Conservation (phyloP, 2,329 filamentous ascomycete genomes). For the Penicillium sp. region DNA sequence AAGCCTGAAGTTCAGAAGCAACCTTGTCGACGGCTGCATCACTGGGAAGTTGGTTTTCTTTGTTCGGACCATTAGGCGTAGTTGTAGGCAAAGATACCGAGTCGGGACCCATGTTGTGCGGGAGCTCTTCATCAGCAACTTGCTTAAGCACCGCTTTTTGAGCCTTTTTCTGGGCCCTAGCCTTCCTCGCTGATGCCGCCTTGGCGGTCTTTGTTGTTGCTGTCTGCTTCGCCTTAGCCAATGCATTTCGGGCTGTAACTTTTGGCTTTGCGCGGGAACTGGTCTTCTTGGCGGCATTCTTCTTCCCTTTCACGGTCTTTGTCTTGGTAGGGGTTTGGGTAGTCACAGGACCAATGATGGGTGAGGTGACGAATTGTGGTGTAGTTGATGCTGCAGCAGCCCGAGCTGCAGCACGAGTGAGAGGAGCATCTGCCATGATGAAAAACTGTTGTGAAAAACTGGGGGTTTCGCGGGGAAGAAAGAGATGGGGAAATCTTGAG, state of each 20-base stretch:
- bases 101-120: conserved; percentile 54
- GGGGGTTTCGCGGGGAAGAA: not conserved
- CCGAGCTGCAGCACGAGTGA: not conserved
- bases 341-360: not conserved
- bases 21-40: not conserved
- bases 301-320: conserved; percentile 1
- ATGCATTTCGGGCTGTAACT: not conserved
- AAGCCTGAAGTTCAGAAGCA: not conserved
- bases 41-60: conserved; percentile 5
- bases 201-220: not conserved
- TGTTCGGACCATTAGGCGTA: not conserved
- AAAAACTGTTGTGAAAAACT: not conserved
- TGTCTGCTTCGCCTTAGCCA: not conserved
- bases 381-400: not conserved
- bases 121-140: conserved; percentile 47
- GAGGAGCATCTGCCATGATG: not conserved
- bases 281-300: not conserved
- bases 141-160: not conserved
- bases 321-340: not conserved
- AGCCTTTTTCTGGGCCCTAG: not conserved
- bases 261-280: not conserved
- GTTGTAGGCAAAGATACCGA: not conserved
- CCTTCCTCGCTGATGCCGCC: not conserved
- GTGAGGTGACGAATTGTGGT: not conserved
- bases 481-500: not conserved